Evolutionary conservation across 345 rosid species (phyloP), one percentile per base, ranked within the genome.

Genomic region (Heritiera fomes): DNA sequence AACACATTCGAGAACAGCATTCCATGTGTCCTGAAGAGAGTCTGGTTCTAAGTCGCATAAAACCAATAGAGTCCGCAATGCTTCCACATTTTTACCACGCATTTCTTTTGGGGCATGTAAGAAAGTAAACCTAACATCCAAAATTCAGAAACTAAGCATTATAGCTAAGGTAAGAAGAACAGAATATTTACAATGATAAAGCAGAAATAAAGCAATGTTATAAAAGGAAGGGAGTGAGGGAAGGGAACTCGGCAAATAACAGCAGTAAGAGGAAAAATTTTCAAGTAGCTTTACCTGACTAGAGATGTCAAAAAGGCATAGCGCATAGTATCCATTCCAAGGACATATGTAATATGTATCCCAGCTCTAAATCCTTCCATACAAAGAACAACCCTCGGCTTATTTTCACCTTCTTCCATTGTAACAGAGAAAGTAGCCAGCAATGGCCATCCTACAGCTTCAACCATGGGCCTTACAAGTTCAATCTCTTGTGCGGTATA

Each of bases 301-400:
- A 96, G 89, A 43, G 99, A 96, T 60, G 99, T 96, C 83, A 96
- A 83, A 84, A 92, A 96, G 76, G 99, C 99, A 88, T 92, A 96
- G 67, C 99, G 98, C 95, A 92, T 94, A 72, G 99, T 96, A 86
- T 94, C 98, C 99, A 96, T 96, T 85, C 98, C 95, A 83, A 96
- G 93, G 87, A 90, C 93, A 87, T 85, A 87, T 2, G 98, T 88
- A 73, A 96, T 90, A 86, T 90, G 94, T 86, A 96, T 94, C 64
- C 98, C 98, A 89, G 98, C 97, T 88, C 89, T 96, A 81, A 96
- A 96, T 72, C 99, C 99, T 87, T 96, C 99, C 98, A 96, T 91
- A 84, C 98, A 94, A 73, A 88, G 93, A 85, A 89, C 83, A 82
- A 96, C 85, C 83, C 98, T 90, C 23, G 97, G 93, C 80, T 92